A percentile compares a stretch with the other conserved stretches of the same genome.
Evolutionary conservation across 1,284 basidiomycete species (phyloP).

Genomic region (Ustilago xerochloae): DNA sequence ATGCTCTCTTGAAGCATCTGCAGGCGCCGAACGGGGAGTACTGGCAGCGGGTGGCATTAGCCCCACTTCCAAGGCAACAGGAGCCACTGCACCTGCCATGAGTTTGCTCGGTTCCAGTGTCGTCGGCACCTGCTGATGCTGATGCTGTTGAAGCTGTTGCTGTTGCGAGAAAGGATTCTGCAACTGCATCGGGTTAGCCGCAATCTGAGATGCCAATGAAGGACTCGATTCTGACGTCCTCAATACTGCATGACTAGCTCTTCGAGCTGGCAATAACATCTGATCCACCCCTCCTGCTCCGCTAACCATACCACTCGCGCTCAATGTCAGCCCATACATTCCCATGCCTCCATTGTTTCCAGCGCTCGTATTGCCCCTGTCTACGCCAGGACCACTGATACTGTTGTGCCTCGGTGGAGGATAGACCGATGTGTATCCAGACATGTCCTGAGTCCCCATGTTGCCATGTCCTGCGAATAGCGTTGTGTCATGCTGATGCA

Average conservation of each 20-base stretch:
- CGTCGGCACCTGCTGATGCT: slow-evolving; percentile 17
- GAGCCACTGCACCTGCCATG: slow-evolving; percentile 7
- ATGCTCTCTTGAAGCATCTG: slow-evolving; percentile 25
- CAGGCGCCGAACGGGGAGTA: slow-evolving; percentile 36
- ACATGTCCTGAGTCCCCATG: slow-evolving; percentile 21
- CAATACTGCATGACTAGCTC: slow-evolving; percentile 18
- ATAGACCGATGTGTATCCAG: slow-evolving; percentile 47
- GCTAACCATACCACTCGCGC: slow-evolving; percentile 19
- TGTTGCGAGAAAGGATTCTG: slow-evolving; percentile 31
- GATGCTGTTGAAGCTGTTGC: slow-evolving; percentile 9
- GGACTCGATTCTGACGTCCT: slow-evolving; percentile 29
- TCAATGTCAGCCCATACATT: slow-evolving; percentile 13
- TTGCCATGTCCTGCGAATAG: slow-evolving; percentile 23
- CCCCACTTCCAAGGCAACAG: background rate
- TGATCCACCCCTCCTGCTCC: slow-evolving; percentile 8
- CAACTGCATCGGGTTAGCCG: slow-evolving; percentile 50
- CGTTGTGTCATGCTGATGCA: slow-evolving; percentile 38
- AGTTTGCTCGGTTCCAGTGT: slow-evolving; percentile 36
- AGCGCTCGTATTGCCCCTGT: background rate
- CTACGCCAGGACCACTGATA: background rate
- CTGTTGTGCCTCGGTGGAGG: slow-evolving; percentile 39
- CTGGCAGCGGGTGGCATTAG: slow-evolving; percentile 25
- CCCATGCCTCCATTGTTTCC: background rate
- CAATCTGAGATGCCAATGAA: slow-evolving; percentile 40
- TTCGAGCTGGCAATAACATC: slow-evolving; percentile 24